Conservation (phyloP, 2,329 filamentous ascomycete genomes). For the Sporothrix curviconia region DNA sequence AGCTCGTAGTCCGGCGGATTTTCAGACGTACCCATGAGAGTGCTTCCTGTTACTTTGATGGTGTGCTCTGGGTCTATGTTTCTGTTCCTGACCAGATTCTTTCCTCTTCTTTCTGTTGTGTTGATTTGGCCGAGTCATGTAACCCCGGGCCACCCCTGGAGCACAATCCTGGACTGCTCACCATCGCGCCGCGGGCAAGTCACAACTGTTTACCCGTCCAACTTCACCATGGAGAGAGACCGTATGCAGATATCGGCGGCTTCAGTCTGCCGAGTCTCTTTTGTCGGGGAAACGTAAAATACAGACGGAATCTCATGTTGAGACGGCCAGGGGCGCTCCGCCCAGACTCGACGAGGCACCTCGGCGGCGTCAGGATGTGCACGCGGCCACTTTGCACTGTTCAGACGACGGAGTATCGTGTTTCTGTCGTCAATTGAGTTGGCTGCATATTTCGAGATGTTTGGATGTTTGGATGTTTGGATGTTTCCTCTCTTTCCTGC, state of each 20-base stretch:
- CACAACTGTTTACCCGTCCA: neutral
- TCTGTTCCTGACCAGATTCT: neutral
- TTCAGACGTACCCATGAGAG: neutral
- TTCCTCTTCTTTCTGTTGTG: neutral
- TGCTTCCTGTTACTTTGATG: neutral
- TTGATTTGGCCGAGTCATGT: neutral
- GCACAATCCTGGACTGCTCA: neutral
- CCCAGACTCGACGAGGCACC: too few species aligned
- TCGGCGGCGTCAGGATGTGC: too few species aligned
- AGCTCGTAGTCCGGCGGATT: too few species aligned
- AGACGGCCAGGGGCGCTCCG: slow-evolving; percentile 1
- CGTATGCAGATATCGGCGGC: neutral
- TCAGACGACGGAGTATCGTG: neutral
- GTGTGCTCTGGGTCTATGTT: neutral
- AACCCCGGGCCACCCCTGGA: neutral
- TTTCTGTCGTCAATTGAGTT: neutral
- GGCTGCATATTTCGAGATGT: neutral
- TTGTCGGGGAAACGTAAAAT: neutral
- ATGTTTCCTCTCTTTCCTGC: neutral
- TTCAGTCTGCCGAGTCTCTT: slow-evolving; percentile 8
- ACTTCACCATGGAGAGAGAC: neutral
- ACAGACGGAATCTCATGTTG: neutral
- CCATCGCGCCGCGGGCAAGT: neutral
- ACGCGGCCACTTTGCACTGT: too few species aligned
- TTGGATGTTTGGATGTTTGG: neutral